Conservation (phyloP, 805 yeast species). For the Ogataea wickerhamii region DNA sequence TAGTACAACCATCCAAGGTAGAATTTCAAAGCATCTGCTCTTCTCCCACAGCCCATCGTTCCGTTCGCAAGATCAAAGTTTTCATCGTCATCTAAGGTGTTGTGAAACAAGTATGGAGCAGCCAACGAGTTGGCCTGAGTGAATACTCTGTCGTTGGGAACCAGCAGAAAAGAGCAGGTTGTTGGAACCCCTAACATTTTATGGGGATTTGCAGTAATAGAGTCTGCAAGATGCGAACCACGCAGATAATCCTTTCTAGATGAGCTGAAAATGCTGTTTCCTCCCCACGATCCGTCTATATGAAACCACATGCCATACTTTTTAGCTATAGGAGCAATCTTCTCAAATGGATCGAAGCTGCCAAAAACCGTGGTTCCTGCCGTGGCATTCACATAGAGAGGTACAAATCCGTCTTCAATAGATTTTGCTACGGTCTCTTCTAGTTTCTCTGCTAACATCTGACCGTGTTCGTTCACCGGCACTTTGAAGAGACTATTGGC, state of each 20-base stretch:
- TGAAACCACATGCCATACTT: slow-evolving; percentile 69
- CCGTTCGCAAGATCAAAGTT: slow-evolving; percentile 80
- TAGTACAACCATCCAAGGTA: slow-evolving; percentile 80
- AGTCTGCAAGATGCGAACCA: slow-evolving; percentile 67
- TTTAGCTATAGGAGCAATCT: slow-evolving; percentile 51
- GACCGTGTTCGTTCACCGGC: slow-evolving; percentile 51
- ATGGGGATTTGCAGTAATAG: slow-evolving; percentile 81
- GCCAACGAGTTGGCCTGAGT: slow-evolving; percentile 69
- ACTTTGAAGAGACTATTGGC: slow-evolving; percentile 59
- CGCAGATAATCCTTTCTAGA: slow-evolving; percentile 42
- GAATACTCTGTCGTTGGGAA: slow-evolving; percentile 65
- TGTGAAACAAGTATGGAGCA: slow-evolving; percentile 81
- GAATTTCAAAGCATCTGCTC: slow-evolving; percentile 77
- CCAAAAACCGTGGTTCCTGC: slow-evolving; percentile 91
- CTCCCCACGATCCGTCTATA: slow-evolving; percentile 91
- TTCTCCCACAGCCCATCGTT: slow-evolving; percentile 88
- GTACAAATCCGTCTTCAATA: slow-evolving; percentile 53
- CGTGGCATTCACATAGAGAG: slow-evolving; percentile 74
- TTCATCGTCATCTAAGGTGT: slow-evolving; percentile 45
- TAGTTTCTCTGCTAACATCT: slow-evolving; percentile 49
- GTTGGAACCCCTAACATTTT: slow-evolving; percentile 86
- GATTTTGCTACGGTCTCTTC: slow-evolving; percentile 43
- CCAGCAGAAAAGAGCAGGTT: slow-evolving; percentile 66
- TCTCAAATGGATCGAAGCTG: slow-evolving; percentile 66
- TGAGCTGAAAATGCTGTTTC: slow-evolving; percentile 67